Percentiles rank a stretch among this genome's conserved stretches.
These are phyloP conservation scores for Metschnikowia picachoensis DNA, from an alignment of 805 yeast genomes.

Conservation along the genomic window DNA sequence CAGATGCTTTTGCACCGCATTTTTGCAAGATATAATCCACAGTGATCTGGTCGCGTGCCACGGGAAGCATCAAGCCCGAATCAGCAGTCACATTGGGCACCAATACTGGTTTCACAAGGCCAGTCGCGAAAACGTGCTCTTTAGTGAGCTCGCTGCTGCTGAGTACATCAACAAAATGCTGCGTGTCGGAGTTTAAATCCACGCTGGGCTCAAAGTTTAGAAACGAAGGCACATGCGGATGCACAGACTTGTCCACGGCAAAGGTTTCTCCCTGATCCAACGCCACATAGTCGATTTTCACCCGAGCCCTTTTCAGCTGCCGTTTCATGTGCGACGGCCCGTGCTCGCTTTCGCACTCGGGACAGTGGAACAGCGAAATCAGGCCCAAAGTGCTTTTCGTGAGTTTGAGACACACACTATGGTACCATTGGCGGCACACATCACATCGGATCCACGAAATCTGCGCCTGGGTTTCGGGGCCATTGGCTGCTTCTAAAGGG, in stretches of 20 bases:
- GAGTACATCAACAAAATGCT: slow-evolving; percentile 24
- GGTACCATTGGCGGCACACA: slow-evolving; percentile 52
- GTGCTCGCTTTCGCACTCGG: slow-evolving; percentile 36
- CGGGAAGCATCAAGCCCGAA: slow-evolving; percentile 55
- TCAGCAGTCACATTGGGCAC: slow-evolving; percentile 30
- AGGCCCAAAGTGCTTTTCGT: slow-evolving; percentile 27
- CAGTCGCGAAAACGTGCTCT: slow-evolving; percentile 31
- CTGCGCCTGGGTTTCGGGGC: slow-evolving; percentile 1
- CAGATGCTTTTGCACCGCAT: slow-evolving; percentile 58
- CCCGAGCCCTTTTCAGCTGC: slow-evolving; percentile 48
- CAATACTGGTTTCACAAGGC: slow-evolving; percentile 43
- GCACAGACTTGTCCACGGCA: slow-evolving; percentile 43
- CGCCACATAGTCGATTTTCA: slow-evolving; percentile 73
- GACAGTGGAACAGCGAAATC: slow-evolving; percentile 54
- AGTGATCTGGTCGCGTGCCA: slow-evolving; percentile 34
- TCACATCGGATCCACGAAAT: slow-evolving; percentile 56
- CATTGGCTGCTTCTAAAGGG: neutral
- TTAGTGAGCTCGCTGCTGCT: slow-evolving; percentile 33
- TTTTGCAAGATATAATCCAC: slow-evolving; percentile 52
- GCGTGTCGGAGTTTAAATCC: neutral
- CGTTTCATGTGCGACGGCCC: slow-evolving; percentile 53
- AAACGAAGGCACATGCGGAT: slow-evolving; percentile 47
- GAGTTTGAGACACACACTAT: slow-evolving; percentile 40
- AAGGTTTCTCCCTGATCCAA: slow-evolving; percentile 66
- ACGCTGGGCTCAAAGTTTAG: slow-evolving; percentile 13